Conservation (phyloP, 768 basidiomycete genomes). For the Boletus pseudo-olivaceus region DNA sequence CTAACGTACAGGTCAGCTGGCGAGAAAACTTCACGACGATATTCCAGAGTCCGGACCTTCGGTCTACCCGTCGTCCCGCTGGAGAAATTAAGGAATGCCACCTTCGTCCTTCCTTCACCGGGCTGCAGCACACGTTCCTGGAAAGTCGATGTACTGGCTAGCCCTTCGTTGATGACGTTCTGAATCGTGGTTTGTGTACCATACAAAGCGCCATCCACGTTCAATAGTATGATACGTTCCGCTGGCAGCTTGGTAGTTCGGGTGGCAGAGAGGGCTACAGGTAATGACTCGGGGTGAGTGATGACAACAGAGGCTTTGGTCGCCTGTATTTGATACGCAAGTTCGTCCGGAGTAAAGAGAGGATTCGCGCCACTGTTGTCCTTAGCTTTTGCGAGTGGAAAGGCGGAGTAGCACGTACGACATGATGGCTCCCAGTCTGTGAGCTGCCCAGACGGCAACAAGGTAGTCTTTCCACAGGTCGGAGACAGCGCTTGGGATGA, state of each 20-base stretch:
- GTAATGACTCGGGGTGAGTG: conserved; percentile 42
- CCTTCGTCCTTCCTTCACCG: conserved; percentile 64
- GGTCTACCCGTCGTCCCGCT: conserved; percentile 76
- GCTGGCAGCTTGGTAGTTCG: conserved; percentile 37
- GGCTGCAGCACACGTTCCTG: conserved; percentile 47
- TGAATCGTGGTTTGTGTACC: conserved; percentile 38
- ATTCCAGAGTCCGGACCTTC: conserved; percentile 43
- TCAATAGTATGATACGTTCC: conserved; percentile 43
- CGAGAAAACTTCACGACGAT: neutral
- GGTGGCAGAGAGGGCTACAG: conserved; percentile 45
- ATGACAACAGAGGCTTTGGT: conserved; percentile 48
- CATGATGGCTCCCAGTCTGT: conserved; percentile 53
- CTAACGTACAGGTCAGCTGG: conserved; percentile 22
- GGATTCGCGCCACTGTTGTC: conserved; percentile 59
- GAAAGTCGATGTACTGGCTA: conserved; percentile 37
- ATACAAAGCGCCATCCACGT: conserved; percentile 18
- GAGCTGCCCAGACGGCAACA: conserved; percentile 53
- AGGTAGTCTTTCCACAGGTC: conserved; percentile 43
- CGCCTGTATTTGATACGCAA: conserved; percentile 51
- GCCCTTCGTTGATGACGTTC: conserved; percentile 47
- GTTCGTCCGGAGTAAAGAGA: conserved; percentile 52
- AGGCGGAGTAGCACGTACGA: conserved; percentile 40
- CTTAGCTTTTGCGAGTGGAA: neutral
- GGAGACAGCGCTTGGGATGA: neutral
- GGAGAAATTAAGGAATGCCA: conserved; percentile 71